Conservation (phyloP, 2,329 filamentous ascomycete species). For the Ophiocordyceps camponoti-leonardi region DNA sequence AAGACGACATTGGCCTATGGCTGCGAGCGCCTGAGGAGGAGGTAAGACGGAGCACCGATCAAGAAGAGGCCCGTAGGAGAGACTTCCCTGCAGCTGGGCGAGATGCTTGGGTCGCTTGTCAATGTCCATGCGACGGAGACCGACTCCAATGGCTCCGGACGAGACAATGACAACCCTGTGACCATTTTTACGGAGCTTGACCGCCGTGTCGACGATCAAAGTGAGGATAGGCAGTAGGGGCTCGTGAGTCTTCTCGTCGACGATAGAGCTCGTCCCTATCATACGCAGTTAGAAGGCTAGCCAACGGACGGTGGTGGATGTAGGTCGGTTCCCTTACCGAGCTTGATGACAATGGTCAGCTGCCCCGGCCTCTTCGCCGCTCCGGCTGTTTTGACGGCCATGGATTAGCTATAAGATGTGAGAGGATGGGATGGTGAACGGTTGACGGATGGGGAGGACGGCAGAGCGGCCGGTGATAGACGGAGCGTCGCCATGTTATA, state of each 20-base stretch:
- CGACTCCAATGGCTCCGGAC: conserved; percentile 91
- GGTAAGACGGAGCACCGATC: background rate
- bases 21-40: conserved; percentile 54
- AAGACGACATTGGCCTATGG: conserved; percentile 87
- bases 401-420: background rate
- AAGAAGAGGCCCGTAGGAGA: background rate
- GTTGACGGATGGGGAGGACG: background rate
- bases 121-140: conserved; percentile 76
- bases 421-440: background rate
- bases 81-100: conserved; percentile 60
- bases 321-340: conserved; percentile 41
- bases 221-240: conserved; percentile 81
- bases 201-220: conserved; percentile 85
- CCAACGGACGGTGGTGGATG: background rate
- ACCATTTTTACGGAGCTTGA: conserved; percentile 73
- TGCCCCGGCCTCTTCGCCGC: conserved; percentile 46
- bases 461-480: background rate
- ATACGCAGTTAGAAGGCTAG: background rate
- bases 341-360: conserved; percentile 58
- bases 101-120: conserved; percentile 79
- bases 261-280: conserved; percentile 92
- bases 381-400: conserved; percentile 14
- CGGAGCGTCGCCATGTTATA: too few species aligned
- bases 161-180: conserved; percentile 93
- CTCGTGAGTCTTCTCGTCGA: conserved; percentile 89